Evolutionary conservation across 73 alveolate genomes (phyloP), one percentile per base, ranked within the genome.

Genomic region (Chromera velia): DNA sequence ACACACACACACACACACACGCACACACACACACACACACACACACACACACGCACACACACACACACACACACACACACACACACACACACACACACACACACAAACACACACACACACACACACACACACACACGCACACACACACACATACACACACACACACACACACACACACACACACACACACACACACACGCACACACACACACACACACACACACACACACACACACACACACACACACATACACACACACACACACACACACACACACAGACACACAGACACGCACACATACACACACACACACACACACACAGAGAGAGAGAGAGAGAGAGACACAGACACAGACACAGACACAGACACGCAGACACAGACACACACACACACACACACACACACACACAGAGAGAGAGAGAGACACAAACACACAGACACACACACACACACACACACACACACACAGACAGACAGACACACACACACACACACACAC

Each of bases 171-270:
- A 65, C 73, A 65, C 73, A 28, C 46, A 27, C 46, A 28, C 73
- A 65, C 73, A 27, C 73, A 65, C 73, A 28, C 73, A 27, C 73
- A 28, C 46, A 65, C 46, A 28, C 73, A 65, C 73, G 40, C 73
- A 65, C 73, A 27, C 46, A 65, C 46, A 27, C 73, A 65, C 73
- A 27, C 73, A 65, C 73, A 28, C 73, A 27, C 73, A 28, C 73
- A 65, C 46, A 27, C 46, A 65, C 73, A 28, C 73, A 27, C 73
- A 28, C 73, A 65, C 73, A 27, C 73, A 65, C 46, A 65, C 46
- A 27, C 45, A 65, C 73, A 65, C 46, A 27, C 46, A 65, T 27
- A 65, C 46, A 27, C 73, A 65, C 46, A 65, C 46, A 27, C 46
- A 65, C 73, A 65, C 73, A 27, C 46, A 65, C 28, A 65, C 28